Evolutionary conservation across 2,329 filamentous ascomycete species (phyloP), one percentile per base, ranked within the genome.

Genomic region (Beauveria australis): DNA sequence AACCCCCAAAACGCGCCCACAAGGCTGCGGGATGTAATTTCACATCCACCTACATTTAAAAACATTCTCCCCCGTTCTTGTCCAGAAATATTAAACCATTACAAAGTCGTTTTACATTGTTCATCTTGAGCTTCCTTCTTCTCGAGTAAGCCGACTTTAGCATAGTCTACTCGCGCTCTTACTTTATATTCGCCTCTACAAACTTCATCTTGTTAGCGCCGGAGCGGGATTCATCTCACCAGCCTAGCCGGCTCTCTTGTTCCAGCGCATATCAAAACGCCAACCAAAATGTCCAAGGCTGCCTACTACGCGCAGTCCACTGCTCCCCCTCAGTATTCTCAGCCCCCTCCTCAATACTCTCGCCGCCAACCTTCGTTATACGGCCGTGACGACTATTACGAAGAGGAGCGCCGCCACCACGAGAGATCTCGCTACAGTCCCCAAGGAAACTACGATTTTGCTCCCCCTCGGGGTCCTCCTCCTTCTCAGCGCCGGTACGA

Each of bases 321-420:
- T 48, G 51, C 58, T 49, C 51, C 58, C 24, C 58, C 58, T 54
- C 51, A 60, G 14, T 60, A 60, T 51, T 60, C 58, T 5, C 58
- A 60, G 33, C 51, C 58, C 14, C 58, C 58, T 55, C 58, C 58
- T 49, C 51, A 60, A 26, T 60, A 60, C 44, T 60, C 51, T 43
- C 49, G 51, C 33, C 51, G 33, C 10, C 51, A 60, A n/a, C 49
- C 57, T 26, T 53, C 33, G 26, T 37, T 5, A 8, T 54, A 54
- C 43, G 51, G 43, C 30, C 58, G 58, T 19, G 44, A 54, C 58
- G 44, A 60, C 18, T 60, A 60, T 51, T 54, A 60, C 43, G 44
- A 60, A 3, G 58, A 60, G 28, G 54, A 60, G 51, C 58, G 51
- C 51, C 58, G 58, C 58, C 24, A 60, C 30, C 41, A 60, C 51